Base-by-base conservation (phyloP, 495 filamentous ascomycete species). In the Neurospora hispaniola region DNA sequence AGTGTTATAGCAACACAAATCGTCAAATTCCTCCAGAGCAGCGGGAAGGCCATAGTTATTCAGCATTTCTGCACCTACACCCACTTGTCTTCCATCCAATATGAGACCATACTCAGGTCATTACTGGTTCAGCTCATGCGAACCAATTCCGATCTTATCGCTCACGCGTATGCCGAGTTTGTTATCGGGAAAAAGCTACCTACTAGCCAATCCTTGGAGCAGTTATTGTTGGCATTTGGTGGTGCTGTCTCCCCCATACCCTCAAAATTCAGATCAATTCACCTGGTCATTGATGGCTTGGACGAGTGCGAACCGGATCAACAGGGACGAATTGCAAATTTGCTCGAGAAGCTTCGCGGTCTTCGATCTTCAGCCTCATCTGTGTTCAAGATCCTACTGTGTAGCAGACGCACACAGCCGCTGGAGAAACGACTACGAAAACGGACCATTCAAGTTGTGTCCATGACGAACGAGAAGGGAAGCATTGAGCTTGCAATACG, bases 21-120 rank as follows among this genome's bases (percentile, higher is more conserved):
- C 16, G 68, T 70, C 41, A 74, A 14, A 5, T 82, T 79, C 35
- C 54, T 81, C 6, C 66, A 66, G 20, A 7, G 18, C 11, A 4
- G 68, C 16, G 62, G 59, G 14, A 41, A n/a, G 16, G 75, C 70
- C 2, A 39, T 79, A 12, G 69, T 81, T 3, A n/a, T 78, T 11
- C 31, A 31, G 31, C 79, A 81, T 70, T 76, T 81, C 31, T 82
- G 79, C 72, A 74, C 76, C 12, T 80, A 77, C 42, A 73, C 75
- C 7, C 73, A 81, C n/a, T 62, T n/a, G 0, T 75, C 79, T 2
- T 81, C 81, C 11, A 79, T 72, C 1, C 31, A 72, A 14, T 80
- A 82, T 48, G 76, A 80, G 0, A 72, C 74, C n/a, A 79, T 81
- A 20, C 48, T 82, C 0, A 70, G 70, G 40, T 81, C 81, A 4